Evolutionary conservation across 352 stramenopile genomes (phyloP), one percentile per base, ranked within the genome.

Genomic region (Blastocystis sp.): DNA sequence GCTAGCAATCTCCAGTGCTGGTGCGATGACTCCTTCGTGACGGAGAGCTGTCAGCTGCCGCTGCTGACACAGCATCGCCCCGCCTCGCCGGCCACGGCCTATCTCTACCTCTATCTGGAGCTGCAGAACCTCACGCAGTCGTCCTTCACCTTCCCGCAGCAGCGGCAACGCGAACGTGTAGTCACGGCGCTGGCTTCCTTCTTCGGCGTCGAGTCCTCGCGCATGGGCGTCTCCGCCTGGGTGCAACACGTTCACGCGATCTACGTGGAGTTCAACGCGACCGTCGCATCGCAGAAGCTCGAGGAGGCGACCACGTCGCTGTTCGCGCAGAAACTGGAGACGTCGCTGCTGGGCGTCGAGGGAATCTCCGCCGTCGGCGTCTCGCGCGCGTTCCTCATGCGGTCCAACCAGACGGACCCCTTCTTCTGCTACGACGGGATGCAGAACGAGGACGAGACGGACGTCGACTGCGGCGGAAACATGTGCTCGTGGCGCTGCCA

Each of bases 401-500:
- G 1, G 2, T 14, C 67, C 9, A n/a, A 21, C 6, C 40, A 78
- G 32, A 78, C n/a, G 18, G 67, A 78, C 7, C 38, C 36, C 16
- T 78, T 38, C 67, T 59, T 16, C 8, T 78, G 67, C 49, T 78
- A 78, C 49, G 67, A 78, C 36, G 67, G 67, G 36, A 24, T 42
- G n/a, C 44, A 27, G 24, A 63, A 24, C 36, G 67, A 18, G 32
- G 67, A 38, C 18, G 67, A 78, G 49, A 42, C 40, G 16, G 67
- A 78, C 49, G 49, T 78, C 18, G 67, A 78, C 49, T 78, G 67
- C 32, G 67, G 67, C 29, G 67, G 67, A 38, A 27, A 34, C 14
- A 21, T 21, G 21, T 78, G 67, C 36, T 40, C n/a, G 24, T 27
- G 11, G 49, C 49, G 53, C 4, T 78, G 67, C 29, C 6, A 16